Base-by-base conservation (phyloP, 768 basidiomycete genomes). In the button mushroom (Agaricus bisporus) region DNA sequence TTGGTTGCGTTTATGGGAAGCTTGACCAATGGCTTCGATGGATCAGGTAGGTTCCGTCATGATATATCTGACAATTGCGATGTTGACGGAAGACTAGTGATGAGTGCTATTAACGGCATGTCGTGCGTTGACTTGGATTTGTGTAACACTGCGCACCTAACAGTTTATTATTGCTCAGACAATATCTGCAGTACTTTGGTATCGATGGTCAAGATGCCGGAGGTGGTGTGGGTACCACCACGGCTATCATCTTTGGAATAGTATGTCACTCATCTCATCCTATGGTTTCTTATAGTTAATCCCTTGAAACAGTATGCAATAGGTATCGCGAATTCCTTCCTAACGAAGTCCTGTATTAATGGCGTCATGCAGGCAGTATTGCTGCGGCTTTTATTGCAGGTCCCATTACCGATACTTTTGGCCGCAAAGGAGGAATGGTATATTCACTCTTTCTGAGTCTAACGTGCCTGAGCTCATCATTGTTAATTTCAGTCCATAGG, bases 91-190 rank as follows among this genome's bases (percentile, higher is more conserved):
- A 10, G 35, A 20, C 29, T 43, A 75, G 75, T 77, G 17, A 76
- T 77, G 73, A 71, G 73, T 58, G 74, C 72, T 15, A 69, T 76
- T 29, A 76, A 74, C 56, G 74, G 73, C 41, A 75, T 77, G 76
- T 60, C 70, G 74, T 76, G 60, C 18, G 71, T 63, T 32, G 17
- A 20, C 5, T 39, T 39, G 15, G 6, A 39, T n/a, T 15, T n/a
- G 38, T 17, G 17, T 6, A 39, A 14, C 8, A n/a, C 38, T 39
- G 15, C 6, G 10, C 38, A 39, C 5, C 5, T 39, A 17, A 15
- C 14, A 6, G 15, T 32, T 5, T 39, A 39, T 2, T 15, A 12
- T 41, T 28, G 7, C 37, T 1, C 38, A 73, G 73, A 7, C 70
- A 73, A 57, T 77, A 76, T 57, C 60, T 74, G 7, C 59, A 61